Evolutionary conservation across 345 rosid genomes (phyloP).

Genomic region (Ceriops tagal): DNA sequence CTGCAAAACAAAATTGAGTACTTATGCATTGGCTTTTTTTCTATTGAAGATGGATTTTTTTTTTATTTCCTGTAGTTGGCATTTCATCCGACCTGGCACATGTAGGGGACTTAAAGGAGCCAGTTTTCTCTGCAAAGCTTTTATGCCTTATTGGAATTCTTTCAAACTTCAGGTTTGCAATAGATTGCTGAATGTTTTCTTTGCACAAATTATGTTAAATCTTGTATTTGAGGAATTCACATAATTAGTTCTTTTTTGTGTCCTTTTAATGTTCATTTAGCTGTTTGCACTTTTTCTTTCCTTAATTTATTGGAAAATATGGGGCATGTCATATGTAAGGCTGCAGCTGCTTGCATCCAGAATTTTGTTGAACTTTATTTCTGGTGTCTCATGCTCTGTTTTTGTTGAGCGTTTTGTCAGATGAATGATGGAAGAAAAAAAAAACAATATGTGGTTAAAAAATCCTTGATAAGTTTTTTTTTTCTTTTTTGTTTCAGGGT

Average conservation of each 20-base stretch:
- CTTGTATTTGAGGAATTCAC: background rate
- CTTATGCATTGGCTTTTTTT: background rate
- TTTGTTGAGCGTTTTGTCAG: too few relatives aligned
- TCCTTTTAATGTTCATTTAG: background rate
- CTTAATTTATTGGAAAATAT: background rate
- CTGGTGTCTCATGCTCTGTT: background rate
- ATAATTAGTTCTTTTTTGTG: background rate
- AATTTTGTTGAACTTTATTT: background rate
- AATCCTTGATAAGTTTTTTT: background rate
- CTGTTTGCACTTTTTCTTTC: background rate
- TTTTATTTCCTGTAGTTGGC: constrained; percentile 45
- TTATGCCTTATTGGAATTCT: constrained; percentile 68
- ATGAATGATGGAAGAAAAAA: too few relatives aligned
- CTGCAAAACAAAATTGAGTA: background rate
- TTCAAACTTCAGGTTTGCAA: constrained; percentile 74
- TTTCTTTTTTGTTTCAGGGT: constrained; percentile 45
- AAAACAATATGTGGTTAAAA: background rate
- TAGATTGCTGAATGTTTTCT: constrained; percentile 8
- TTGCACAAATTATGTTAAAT: constrained; percentile 2
- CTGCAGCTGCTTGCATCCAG: too few relatives aligned
- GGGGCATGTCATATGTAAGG: background rate
- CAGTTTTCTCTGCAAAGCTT: constrained; percentile 79
- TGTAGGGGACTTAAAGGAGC: constrained; percentile 58
- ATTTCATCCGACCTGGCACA: constrained; percentile 42
- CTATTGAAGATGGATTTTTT: background rate